phyloP scores from a whole-genome alignment of 345 rosid species.

The Capsella bursapastoris region DNA sequence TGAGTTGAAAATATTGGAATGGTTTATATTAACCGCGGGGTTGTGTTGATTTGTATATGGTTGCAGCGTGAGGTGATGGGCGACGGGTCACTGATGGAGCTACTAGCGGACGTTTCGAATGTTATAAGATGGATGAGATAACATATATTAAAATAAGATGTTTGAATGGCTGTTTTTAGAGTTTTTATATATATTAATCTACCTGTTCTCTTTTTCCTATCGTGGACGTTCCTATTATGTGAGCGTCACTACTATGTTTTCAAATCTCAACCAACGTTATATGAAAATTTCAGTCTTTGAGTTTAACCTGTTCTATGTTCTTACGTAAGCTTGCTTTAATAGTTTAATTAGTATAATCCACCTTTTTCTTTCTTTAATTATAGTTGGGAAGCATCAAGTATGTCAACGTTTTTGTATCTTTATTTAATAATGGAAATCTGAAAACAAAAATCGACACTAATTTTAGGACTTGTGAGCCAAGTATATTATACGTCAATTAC shows the following conservation, averaged over 20 bases:
- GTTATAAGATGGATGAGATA: conserved; percentile 18
- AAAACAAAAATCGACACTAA: neutral
- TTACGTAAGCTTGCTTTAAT: neutral
- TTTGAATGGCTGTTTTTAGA: conserved; percentile 22
- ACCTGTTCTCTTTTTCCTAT: neutral
- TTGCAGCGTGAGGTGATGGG: conserved; percentile 40
- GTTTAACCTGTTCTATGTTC: conserved; percentile 9
- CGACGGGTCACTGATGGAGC: conserved; percentile 23
- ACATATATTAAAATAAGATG: conserved; percentile 32
- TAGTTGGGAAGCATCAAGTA: conserved; percentile 13
- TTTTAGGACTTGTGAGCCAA: neutral
- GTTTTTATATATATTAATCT: neutral
- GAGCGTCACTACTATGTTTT: conserved; percentile 4
- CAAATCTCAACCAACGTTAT: neutral
- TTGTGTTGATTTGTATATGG: conserved; percentile 12
- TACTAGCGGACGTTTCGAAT: conserved; percentile 28
- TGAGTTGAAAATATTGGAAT: neutral
- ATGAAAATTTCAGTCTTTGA: conserved; percentile 27
- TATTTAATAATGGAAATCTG: neutral
- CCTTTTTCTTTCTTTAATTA: neutral
- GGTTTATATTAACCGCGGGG: conserved; percentile 9
- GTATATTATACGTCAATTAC: neutral
- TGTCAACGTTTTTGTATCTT: neutral
- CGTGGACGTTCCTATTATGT: conserved; percentile 1
- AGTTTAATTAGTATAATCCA: neutral